These are phyloP conservation scores for Arachnopeziza araneosa DNA, from an alignment of 2,329 filamentous ascomycete species.

Conservation along the genomic window DNA sequence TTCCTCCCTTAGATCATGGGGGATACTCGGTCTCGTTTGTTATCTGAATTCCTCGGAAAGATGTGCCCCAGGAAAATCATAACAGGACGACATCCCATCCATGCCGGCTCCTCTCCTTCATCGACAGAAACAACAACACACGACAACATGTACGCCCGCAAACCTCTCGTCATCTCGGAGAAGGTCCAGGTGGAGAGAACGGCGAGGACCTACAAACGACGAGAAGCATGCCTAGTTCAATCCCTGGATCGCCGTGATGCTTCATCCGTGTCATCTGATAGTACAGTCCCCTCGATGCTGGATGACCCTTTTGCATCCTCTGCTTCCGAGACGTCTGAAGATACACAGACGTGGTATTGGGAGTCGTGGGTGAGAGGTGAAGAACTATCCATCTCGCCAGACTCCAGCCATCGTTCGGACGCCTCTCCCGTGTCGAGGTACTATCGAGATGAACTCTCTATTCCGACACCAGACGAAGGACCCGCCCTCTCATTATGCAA, in stretches of 20 bases:
- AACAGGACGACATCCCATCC: neutral
- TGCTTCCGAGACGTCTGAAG: neutral
- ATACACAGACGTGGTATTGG: neutral
- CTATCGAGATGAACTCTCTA: neutral
- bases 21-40: neutral
- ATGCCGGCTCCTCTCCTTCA: neutral
- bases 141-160: neutral
- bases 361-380: neutral
- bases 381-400: neutral
- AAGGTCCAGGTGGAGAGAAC: neutral
- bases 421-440: neutral
- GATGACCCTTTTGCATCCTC: neutral
- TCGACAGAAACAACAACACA: neutral
- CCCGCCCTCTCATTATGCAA: neutral
- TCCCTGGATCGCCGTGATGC: neutral
- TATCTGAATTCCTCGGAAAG: neutral
- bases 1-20: neutral
- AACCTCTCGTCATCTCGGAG: neutral
- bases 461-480: neutral
- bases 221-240: neutral
- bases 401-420: neutral
- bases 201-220: neutral
- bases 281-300: neutral
- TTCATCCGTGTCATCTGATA: neutral
- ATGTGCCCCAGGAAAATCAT: neutral